Evolutionary conservation across 2,329 filamentous ascomycete genomes (phyloP), one percentile per base, ranked within the genome.

Genomic region (Beauveria sp.): DNA sequence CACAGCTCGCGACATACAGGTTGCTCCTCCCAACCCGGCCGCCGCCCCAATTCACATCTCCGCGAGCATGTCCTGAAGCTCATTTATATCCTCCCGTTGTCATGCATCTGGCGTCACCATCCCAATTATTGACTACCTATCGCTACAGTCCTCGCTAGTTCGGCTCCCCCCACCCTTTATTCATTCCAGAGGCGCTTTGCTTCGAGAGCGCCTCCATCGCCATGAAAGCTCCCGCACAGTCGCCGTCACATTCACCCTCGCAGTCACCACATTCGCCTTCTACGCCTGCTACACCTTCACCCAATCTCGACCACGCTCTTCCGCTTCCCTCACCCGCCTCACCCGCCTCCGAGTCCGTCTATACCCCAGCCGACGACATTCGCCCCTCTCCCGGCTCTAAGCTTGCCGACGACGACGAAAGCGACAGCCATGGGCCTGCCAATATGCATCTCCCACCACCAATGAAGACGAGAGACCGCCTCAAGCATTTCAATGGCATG

Each of bases 401-500:
- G 46, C 40, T 61, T 40, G 40, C 30, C 47, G 59, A 61, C 46
- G 59, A 61, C 34, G 59, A 61, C 26, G 53, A 61, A 46, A 44
- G 44, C 53, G 59, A 52, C 22, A 47, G 59, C 47, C 53, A 56
- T 53, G 59, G 34, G 28, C 52, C 47, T 10, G 28, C 53, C 28
- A 53, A 30, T 47, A 61, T 57, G 59, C 44, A 50, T 37, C 24
- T 47, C 16, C 59, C 59, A 22, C 37, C 59, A 7, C 53, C 24
- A 37, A 57, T 62, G 61, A 62, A 37, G 12, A 59, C 51, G 26
- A 40, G n/a, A 37, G 47, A 62, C 30, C 47, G 61, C 18, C 26
- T 62, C 1, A 37, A 46, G 34, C 56, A 62, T 50, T 62, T 62
- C 50, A 62, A 62, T 55, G 55, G 50, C 20, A 66, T 63, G 63